A percentile compares a stretch with the other conserved stretches of the same genome.
phyloP scores from a whole-genome alignment of 805 yeast genomes.

The Wickerhamomyces bisporus region DNA sequence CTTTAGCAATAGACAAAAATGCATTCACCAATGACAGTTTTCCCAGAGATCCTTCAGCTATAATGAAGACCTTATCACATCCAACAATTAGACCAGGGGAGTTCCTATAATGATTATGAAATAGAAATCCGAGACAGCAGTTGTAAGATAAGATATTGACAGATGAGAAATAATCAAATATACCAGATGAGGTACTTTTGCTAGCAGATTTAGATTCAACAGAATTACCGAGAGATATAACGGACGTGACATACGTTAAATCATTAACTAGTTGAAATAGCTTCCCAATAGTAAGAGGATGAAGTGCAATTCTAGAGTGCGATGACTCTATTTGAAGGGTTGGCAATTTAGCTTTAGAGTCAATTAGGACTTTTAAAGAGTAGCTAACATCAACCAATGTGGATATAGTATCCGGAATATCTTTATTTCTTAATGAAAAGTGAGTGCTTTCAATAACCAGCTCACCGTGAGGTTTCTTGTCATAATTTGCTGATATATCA shows the following conservation, averaged over 20 bases:
- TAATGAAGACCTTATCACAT: conserved; percentile 65
- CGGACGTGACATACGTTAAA: conserved; percentile 1
- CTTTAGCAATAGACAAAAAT: conserved; percentile 67
- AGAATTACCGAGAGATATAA: background rate
- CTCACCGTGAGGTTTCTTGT: conserved; percentile 17
- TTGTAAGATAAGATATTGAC: conserved; percentile 57
- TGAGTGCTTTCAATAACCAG: conserved; percentile 22
- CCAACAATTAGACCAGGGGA: conserved; percentile 78
- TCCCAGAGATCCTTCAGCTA: conserved; percentile 57
- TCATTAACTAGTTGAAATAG: conserved; percentile 12
- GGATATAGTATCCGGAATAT: conserved; percentile 33
- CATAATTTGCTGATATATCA: conserved; percentile 6
- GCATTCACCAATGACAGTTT: conserved; percentile 65
- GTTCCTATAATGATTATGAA: conserved; percentile 35
- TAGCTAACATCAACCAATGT: conserved; percentile 43
- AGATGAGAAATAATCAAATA: conserved; percentile 31
- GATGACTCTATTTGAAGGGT: conserved; percentile 55
- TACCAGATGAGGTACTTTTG: background rate
- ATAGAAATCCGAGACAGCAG: conserved; percentile 76
- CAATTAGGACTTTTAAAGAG: conserved; percentile 37
- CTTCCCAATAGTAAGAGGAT: conserved; percentile 43
- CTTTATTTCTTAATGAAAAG: conserved; percentile 24
- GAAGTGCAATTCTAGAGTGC: conserved; percentile 52
- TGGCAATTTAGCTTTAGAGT: conserved; percentile 29
- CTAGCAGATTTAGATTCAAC: background rate